phyloP scores from a whole-genome alignment of 768 basidiomycete genomes.

The Glaciozyma antarctica region DNA sequence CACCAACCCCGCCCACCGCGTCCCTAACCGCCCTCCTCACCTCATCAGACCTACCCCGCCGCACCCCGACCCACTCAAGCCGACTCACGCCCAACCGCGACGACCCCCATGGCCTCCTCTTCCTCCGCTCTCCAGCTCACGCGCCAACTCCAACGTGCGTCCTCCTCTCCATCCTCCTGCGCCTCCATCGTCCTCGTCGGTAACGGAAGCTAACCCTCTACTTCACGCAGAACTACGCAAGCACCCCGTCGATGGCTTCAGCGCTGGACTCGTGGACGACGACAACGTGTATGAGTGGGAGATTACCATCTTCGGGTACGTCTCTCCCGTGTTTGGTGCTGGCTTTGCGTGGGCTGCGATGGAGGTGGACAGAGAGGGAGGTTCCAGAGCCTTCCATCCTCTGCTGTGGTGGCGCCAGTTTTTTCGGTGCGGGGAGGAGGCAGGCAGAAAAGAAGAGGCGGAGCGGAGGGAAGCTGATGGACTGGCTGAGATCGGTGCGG shows the following conservation, averaged over 20 bases:
- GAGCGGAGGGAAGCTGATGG: no score
- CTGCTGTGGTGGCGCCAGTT: no score
- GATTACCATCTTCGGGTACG: constrained; percentile 34
- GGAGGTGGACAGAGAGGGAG: background rate
- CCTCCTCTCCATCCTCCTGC: background rate
- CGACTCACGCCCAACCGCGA: no score
- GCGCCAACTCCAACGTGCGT: constrained; percentile 1
- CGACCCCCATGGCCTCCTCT: background rate
- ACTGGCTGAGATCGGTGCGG: no score
- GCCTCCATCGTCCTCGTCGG: background rate
- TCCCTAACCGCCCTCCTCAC: no score
- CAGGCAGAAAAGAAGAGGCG: no score
- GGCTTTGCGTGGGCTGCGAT: background rate
- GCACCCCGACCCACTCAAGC: no score
- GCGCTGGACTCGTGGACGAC: constrained; percentile 93
- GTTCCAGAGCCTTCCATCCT: background rate
- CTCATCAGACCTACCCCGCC: no score
- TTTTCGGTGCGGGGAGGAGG: no score
- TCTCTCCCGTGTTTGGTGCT: background rate
- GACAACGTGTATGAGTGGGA: constrained; percentile 91
- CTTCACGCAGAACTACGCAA: constrained; percentile 66
- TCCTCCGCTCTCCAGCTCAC: background rate
- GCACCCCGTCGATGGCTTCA: constrained; percentile 90
- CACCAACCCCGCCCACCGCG: no score
- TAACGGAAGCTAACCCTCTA: background rate